A percentile compares a stretch with the other conserved stretches of the same genome.
Conservation (phyloP, 805 yeast genomes). For the Monosporozyma yasuniensis region DNA sequence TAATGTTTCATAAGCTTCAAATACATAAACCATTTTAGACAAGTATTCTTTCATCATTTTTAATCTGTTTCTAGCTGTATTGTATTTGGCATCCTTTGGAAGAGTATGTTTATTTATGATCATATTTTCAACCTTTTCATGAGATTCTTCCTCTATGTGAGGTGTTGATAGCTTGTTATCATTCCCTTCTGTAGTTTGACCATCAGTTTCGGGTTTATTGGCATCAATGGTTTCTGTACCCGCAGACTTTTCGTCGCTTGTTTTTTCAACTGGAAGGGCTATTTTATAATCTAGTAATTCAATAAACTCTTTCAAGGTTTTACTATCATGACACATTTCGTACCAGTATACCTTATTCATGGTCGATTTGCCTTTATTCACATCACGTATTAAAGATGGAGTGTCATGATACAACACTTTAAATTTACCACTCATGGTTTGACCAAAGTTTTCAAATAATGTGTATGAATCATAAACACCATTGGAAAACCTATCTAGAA, state of each 20-base stretch:
- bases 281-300: slow-evolving; percentile 13
- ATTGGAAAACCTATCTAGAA: slow-evolving; percentile 11
- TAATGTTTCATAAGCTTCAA: slow-evolving; percentile 56
- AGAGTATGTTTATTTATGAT: slow-evolving; percentile 12
- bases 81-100: slow-evolving; percentile 17
- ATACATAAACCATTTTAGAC: slow-evolving; percentile 27
- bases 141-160: neutral
- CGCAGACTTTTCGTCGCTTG: neutral
- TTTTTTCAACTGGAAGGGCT: slow-evolving; percentile 3
- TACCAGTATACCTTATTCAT: slow-evolving; percentile 16
- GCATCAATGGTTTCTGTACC: neutral
- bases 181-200: neutral
- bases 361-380: slow-evolving; percentile 4
- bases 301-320: slow-evolving; percentile 13
- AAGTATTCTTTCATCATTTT: slow-evolving; percentile 14
- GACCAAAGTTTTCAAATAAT: slow-evolving; percentile 15
- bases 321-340: slow-evolving; percentile 19
- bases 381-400: slow-evolving; percentile 14
- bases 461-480: slow-evolving; percentile 9
- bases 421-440: slow-evolving; percentile 16
- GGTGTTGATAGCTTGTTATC: neutral
- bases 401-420: slow-evolving; percentile 21
- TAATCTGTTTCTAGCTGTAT: slow-evolving; percentile 13
- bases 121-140: neutral
- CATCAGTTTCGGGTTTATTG: neutral